These are phyloP conservation scores for Aspergillus sp. DNA, from an alignment of 2,329 filamentous ascomycete genomes.

Conservation along the genomic window DNA sequence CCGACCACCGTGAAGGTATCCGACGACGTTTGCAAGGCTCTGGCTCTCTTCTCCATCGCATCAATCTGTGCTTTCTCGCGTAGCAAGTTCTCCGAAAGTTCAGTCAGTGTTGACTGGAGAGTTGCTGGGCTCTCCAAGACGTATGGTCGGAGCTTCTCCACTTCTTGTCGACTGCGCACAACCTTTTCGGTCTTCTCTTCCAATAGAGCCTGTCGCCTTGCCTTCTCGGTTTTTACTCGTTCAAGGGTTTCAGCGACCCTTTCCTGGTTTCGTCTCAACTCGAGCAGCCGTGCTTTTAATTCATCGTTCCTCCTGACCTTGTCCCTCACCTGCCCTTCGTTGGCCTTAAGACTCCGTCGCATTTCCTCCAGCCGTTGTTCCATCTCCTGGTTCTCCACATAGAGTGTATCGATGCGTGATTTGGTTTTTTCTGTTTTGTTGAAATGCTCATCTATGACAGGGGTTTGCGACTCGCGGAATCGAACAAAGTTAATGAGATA, in stretches of 20 bases:
- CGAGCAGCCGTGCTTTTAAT: constrained; percentile 73
- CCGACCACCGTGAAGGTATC: constrained; percentile 84
- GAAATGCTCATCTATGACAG: constrained; percentile 86
- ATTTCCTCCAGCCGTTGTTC: constrained; percentile 76
- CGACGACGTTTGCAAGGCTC: constrained; percentile 83
- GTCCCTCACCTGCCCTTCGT: constrained; percentile 76
- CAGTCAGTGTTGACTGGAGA: constrained; percentile 74
- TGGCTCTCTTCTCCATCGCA: constrained; percentile 75
- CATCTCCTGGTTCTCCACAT: constrained; percentile 81
- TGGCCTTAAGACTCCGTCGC: constrained; percentile 70
- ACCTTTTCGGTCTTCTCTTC: constrained; percentile 48
- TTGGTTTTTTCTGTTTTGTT: constrained; percentile 86
- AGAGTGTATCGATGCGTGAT: constrained; percentile 78
- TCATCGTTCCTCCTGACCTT: constrained; percentile 84
- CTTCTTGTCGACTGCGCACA: constrained; percentile 73
- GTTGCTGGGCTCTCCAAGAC: constrained; percentile 81
- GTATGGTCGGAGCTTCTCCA: constrained; percentile 84
- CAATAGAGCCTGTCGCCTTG: constrained; percentile 60
- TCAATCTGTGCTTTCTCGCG: constrained; percentile 83
- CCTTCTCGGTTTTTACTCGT: constrained; percentile 75
- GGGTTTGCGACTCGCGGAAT: constrained; percentile 88
- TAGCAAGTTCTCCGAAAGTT: constrained; percentile 72
- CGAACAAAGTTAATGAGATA: constrained; percentile 99
- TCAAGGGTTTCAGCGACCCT: constrained; percentile 78
- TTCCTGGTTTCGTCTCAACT: constrained; percentile 77